phyloP scores from a whole-genome alignment of 2,329 filamentous ascomycete species.

The Colletotrichum cereale region DNA sequence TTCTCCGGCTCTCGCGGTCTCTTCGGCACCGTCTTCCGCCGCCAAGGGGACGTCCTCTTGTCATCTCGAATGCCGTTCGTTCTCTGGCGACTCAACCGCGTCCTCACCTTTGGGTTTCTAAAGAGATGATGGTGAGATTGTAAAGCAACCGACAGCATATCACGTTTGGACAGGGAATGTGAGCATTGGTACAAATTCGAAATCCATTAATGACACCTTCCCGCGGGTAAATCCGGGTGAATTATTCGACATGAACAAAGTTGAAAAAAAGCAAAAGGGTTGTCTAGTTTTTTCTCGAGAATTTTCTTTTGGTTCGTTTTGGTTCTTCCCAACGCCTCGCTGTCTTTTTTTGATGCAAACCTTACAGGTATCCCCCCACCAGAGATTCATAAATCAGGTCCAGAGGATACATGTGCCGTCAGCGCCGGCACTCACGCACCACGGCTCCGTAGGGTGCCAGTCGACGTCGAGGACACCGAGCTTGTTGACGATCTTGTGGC shows the following conservation, averaged over 20 bases:
- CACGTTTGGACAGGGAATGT: neutral
- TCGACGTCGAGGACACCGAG: slow-evolving; percentile 93
- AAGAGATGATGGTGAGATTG: too few relatives aligned
- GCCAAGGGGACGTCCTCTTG: slow-evolving; percentile 9
- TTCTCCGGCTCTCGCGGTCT: slow-evolving; percentile 14
- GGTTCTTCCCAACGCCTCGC: slow-evolving; percentile 40
- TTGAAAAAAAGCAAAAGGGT: neutral
- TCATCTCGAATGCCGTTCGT: neutral
- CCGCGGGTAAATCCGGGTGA: slow-evolving; percentile 7
- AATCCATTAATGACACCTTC: slow-evolving; percentile 31
- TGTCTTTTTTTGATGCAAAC: slow-evolving; percentile 35
- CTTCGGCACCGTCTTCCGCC: slow-evolving; percentile 29
- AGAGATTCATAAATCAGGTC: slow-evolving; percentile 63
- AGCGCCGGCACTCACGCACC: slow-evolving; percentile 93
- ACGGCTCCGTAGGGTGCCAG: slow-evolving; percentile 95
- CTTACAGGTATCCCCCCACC: slow-evolving; percentile 20
- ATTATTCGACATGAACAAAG: slow-evolving; percentile 21
- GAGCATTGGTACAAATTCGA: slow-evolving; percentile 13
- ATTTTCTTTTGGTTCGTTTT: slow-evolving; percentile 30
- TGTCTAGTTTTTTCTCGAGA: slow-evolving; percentile 13
- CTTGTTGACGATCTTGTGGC: slow-evolving; percentile 87
- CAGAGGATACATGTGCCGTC: slow-evolving; percentile 94
- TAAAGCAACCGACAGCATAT: neutral
- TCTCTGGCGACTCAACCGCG: neutral
- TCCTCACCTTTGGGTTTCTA: neutral